These are phyloP conservation scores for Prunus mume DNA, from an alignment of 306 rosid genomes.

Conservation along the genomic window DNA sequence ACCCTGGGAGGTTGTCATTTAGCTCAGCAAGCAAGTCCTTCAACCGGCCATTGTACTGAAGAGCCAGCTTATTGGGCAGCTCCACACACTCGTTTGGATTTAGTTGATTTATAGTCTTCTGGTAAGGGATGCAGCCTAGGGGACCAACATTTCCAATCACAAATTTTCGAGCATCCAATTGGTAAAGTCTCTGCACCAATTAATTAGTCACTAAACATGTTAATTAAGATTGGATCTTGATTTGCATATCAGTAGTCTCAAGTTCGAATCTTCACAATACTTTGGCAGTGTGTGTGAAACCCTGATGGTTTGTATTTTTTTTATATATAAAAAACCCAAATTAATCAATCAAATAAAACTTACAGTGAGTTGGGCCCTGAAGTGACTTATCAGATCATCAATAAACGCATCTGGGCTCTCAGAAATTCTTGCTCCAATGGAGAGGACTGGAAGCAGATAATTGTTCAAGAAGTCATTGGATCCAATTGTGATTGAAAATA, in stretches of 20 bases:
- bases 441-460: conserved; percentile 83
- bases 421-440: conserved; percentile 81
- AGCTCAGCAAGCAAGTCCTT: conserved; percentile 70
- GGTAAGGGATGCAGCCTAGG: conserved; percentile 92
- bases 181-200: conserved; percentile 60
- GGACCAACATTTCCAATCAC: conserved; percentile 90
- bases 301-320: too few relatives aligned
- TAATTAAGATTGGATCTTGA: not conserved
- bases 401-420: conserved; percentile 71
- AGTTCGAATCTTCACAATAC: too few relatives aligned
- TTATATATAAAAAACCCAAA: not conserved
- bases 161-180: conserved; percentile 82
- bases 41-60: conserved; percentile 65
- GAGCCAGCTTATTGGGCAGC: conserved; percentile 76
- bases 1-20: conserved; percentile 65
- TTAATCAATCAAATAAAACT: not conserved
- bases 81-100: conserved; percentile 73
- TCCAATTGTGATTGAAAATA: conserved; percentile 74
- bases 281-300: too few relatives aligned
- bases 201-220: not conserved
- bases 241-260: too few relatives aligned
- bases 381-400: conserved; percentile 69
- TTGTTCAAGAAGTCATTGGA: conserved; percentile 89
- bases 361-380: conserved; percentile 69
- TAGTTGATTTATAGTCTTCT: conserved; percentile 75